Percentiles rank a stretch among this genome's conserved stretches.
Evolutionary conservation across 169 alveolate genomes (phyloP).

Genomic region (Ichthyophthirius multifiliis): DNA sequence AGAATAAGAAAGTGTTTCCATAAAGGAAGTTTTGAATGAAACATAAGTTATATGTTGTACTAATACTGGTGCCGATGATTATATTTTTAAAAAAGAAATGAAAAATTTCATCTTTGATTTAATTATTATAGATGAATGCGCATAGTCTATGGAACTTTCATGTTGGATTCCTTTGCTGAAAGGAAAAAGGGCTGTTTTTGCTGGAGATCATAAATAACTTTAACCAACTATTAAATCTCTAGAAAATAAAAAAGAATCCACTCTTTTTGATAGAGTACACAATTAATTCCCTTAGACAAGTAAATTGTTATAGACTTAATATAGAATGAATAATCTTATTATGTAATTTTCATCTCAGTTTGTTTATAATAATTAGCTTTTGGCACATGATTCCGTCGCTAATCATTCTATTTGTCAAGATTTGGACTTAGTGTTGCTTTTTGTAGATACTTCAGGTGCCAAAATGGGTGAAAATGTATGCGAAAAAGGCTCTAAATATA

Average conservation of each 20-base stretch:
- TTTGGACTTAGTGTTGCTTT: constrained; percentile 15
- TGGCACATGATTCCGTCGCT: constrained; percentile 64
- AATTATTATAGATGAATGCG: constrained; percentile 82
- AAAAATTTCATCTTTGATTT: constrained; percentile 60
- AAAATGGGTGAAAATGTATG: constrained; percentile 68
- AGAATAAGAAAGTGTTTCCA: constrained; percentile 55
- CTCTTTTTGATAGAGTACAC: constrained; percentile 76
- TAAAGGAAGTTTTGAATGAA: constrained; percentile 57
- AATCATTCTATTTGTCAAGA: constrained; percentile 43
- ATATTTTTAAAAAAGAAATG: constrained; percentile 46
- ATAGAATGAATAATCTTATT: constrained; percentile 79
- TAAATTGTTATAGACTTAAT: constrained; percentile 60
- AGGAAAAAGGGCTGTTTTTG: constrained; percentile 70
- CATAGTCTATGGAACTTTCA: constrained; percentile 72
- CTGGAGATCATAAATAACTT: constrained; percentile 82
- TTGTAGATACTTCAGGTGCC: constrained; percentile 54
- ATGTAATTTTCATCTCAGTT: constrained; percentile 78
- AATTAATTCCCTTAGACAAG: constrained; percentile 37
- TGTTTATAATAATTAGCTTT: constrained; percentile 61
- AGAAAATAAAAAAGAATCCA: constrained; percentile 57
- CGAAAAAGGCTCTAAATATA: constrained; percentile 63
- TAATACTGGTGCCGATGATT: constrained; percentile 66
- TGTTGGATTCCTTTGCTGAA: constrained; percentile 75
- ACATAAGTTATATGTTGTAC: constrained; percentile 74
- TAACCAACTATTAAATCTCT: constrained; percentile 79